Evolutionary conservation across 192 early-diverging fungal species (phyloP).

Genomic region (Dispira simplex): DNA sequence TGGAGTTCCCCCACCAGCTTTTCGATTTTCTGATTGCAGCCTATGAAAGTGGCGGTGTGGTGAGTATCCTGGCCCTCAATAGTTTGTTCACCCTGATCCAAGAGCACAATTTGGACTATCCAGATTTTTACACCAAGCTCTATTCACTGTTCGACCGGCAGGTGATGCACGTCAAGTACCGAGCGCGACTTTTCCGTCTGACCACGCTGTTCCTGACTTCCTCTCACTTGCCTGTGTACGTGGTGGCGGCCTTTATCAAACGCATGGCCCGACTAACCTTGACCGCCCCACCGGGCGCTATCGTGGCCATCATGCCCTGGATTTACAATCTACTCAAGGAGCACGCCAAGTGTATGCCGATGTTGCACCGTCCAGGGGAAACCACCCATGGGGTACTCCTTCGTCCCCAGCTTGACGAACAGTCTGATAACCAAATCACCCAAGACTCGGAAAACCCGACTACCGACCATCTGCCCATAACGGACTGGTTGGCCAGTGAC

Average conservation of each 20-base stretch:
- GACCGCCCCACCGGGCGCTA: conserved; percentile 69
- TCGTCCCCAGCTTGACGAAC: not conserved
- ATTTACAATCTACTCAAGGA: conserved; percentile 85
- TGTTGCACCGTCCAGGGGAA: conserved; percentile 59
- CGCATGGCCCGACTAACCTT: conserved; percentile 71
- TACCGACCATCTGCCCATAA: not conserved
- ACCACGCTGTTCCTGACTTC: conserved; percentile 80
- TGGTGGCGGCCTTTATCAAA: conserved; percentile 91
- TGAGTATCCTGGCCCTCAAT: conserved; percentile 86
- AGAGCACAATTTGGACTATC: conserved; percentile 95
- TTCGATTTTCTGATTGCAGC: conserved; percentile 90
- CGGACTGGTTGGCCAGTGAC: conserved; percentile 5
- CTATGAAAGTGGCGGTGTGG: conserved; percentile 75
- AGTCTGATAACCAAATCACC: conserved; percentile 1
- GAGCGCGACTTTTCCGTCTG: conserved; percentile 86
- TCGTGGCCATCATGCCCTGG: conserved; percentile 74
- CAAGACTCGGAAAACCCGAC: not conserved
- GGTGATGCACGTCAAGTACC: conserved; percentile 86
- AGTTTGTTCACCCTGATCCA: conserved; percentile 89
- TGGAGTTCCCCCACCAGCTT: conserved; percentile 57
- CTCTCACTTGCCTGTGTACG: conserved; percentile 69
- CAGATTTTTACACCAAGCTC: conserved; percentile 92
- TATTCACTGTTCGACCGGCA: conserved; percentile 83
- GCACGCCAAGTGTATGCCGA: conserved; percentile 74
- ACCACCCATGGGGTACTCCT: conserved; percentile 14